Percentiles rank a stretch among this genome's conserved stretches.
Evolutionary conservation across 441 rosid genomes (phyloP).

Genomic region (Bruguiera hainesii): DNA sequence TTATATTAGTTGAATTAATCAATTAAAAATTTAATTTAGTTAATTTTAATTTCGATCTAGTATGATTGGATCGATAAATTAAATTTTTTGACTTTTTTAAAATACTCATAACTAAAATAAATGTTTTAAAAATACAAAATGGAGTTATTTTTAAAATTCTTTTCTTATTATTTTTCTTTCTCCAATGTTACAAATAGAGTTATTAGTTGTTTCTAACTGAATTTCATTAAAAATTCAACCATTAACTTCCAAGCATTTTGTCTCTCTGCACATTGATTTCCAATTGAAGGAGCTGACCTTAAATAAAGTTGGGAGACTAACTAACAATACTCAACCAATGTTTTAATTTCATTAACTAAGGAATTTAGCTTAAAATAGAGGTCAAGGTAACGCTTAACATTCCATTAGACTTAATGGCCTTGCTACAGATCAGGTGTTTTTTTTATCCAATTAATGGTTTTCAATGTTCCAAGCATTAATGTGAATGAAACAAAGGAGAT

Average conservation of each 20-base stretch:
- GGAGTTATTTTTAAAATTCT: background rate
- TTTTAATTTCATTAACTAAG: background rate
- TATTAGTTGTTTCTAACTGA: background rate
- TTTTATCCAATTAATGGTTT: background rate
- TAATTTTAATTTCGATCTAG: no score
- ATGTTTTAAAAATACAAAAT: background rate
- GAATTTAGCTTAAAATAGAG: background rate
- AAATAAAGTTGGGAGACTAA: background rate
- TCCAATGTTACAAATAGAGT: no score
- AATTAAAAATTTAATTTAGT: no score
- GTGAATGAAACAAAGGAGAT: background rate
- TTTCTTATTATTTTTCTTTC: background rate
- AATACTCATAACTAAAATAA: background rate
- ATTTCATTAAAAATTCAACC: background rate
- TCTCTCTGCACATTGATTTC: background rate
- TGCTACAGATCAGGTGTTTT: background rate
- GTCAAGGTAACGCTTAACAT: background rate
- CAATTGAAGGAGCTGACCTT: background rate
- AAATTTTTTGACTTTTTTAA: no score
- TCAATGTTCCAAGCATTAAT: background rate
- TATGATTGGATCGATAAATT: no score
- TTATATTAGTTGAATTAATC: no score
- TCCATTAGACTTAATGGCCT: background rate
- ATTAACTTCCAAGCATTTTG: background rate
- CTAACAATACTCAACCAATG: background rate